A percentile compares a stretch with the other conserved stretches of the same genome.
phyloP scores from a whole-genome alignment of 139 green algal species.

The Picochlorum sp. region DNA sequence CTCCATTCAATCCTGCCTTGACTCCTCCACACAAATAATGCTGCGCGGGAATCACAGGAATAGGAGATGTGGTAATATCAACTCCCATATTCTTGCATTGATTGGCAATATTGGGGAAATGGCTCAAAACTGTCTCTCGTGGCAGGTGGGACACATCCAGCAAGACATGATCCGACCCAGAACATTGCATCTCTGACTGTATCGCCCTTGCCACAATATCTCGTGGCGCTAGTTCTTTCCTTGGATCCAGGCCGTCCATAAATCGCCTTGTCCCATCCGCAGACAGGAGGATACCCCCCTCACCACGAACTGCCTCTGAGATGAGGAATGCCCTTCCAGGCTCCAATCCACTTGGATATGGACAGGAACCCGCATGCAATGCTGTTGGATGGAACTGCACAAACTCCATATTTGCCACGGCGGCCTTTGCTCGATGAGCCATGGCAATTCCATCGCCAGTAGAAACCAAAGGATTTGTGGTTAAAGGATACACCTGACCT shows the following conservation, averaged over 20 bases:
- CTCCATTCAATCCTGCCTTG: slow-evolving; percentile 69
- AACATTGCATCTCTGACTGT: slow-evolving; percentile 61
- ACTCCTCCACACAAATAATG: slow-evolving; percentile 99
- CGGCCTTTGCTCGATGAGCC: slow-evolving; percentile 70
- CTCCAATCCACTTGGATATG: slow-evolving; percentile 5
- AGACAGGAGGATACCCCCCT: slow-evolving; percentile 86
- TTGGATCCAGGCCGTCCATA: slow-evolving; percentile 84
- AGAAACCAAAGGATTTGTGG: slow-evolving; percentile 91
- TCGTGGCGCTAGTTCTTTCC: slow-evolving; percentile 87
- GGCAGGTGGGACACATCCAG: slow-evolving; percentile 89
- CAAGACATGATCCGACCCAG: slow-evolving; percentile 67
- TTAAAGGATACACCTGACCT: slow-evolving; percentile 91
- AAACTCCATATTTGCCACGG: slow-evolving; percentile 95
- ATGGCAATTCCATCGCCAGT: slow-evolving; percentile 97
- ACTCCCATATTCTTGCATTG: slow-evolving; percentile 68
- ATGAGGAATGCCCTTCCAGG: slow-evolving; percentile 75
- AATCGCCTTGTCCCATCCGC: slow-evolving; percentile 72
- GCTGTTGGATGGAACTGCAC: slow-evolving; percentile 97
- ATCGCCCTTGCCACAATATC: slow-evolving; percentile 92
- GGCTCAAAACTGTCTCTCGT: slow-evolving; percentile 45
- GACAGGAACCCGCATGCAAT: slow-evolving; percentile 38
- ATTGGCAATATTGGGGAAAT: slow-evolving; percentile 92
- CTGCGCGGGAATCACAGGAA: slow-evolving; percentile 90
- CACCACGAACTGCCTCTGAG: slow-evolving; percentile 90
- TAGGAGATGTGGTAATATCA: slow-evolving; percentile 85